Evolutionary conservation across 148 eudicot genomes (phyloP).

Genomic region (Rhododendron simsii): DNA sequence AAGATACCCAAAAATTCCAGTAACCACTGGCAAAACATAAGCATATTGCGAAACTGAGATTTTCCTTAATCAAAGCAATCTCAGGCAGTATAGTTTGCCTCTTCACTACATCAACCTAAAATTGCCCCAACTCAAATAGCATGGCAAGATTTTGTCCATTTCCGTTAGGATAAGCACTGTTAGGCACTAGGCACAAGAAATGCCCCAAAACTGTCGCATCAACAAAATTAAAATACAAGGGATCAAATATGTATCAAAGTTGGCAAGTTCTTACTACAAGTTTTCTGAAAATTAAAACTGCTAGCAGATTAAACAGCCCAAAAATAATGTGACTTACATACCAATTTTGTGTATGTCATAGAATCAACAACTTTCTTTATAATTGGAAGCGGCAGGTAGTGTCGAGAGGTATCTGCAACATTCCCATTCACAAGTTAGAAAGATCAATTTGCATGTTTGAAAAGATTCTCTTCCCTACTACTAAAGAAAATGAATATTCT

Average conservation of each 20-base stretch:
- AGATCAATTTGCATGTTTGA: background rate
- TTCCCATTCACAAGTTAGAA: conserved; percentile 8
- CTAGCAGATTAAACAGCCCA: background rate
- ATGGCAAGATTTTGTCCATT: background rate
- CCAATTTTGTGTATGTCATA: conserved; percentile 90
- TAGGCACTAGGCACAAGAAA: background rate
- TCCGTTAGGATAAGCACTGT: background rate
- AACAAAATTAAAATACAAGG: background rate
- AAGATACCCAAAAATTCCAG: background rate
- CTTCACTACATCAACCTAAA: background rate
- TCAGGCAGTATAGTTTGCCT: background rate
- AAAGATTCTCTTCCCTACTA: background rate
- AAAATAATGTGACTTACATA: conserved; percentile 25
- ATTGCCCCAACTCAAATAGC: background rate
- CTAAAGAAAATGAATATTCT: background rate
- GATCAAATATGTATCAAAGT: background rate
- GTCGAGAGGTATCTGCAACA: conserved; percentile 87
- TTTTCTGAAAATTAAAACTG: background rate
- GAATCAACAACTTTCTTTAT: conserved; percentile 92
- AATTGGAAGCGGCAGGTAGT: conserved; percentile 65
- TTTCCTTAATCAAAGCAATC: background rate
- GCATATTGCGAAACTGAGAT: background rate
- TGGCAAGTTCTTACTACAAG: background rate
- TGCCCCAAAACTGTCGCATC: background rate
- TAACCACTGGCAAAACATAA: background rate